These are phyloP conservation scores for Flaveria floridana DNA, from an alignment of 140 eudicot genomes.

Conservation along the genomic window DNA sequence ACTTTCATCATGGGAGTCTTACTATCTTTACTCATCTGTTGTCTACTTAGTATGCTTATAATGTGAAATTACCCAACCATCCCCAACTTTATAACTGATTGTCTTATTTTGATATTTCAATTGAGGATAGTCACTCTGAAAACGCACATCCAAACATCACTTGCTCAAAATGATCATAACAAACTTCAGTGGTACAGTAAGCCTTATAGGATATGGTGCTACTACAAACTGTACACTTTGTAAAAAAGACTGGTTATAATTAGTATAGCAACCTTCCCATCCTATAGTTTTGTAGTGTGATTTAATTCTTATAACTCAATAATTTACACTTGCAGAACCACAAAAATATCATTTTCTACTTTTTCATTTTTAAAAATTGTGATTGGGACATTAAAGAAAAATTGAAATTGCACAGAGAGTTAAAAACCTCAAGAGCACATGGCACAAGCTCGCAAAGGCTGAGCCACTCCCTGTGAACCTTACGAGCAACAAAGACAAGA, in stretches of 20 bases:
- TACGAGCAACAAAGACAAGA: conserved; percentile 85
- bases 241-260: conserved; percentile 3
- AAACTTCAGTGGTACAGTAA: conserved; percentile 1
- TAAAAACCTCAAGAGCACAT: conserved; percentile 73
- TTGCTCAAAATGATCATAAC: conserved; percentile 6
- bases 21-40: conserved; percentile 2
- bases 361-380: not conserved
- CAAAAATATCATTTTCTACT: not conserved
- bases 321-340: conserved; percentile 10
- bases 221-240: conserved; percentile 13
- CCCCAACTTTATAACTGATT: conserved; percentile 7
- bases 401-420: conserved; percentile 20
- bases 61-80: not conserved
- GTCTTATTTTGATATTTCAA: not conserved
- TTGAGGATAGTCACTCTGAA: not conserved
- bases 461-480: conserved; percentile 84
- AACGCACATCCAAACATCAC: conserved; percentile 4
- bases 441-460: conserved; percentile 60
- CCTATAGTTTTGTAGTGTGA: not conserved
- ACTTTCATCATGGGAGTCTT: not conserved
- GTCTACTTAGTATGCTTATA: conserved; percentile 2
- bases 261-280: conserved; percentile 8
- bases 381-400: conserved; percentile 11
- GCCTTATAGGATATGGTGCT: not conserved
- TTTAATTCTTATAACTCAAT: not conserved